Conservation (phyloP, 345 rosid species). For the Psidium guajava region DNA sequence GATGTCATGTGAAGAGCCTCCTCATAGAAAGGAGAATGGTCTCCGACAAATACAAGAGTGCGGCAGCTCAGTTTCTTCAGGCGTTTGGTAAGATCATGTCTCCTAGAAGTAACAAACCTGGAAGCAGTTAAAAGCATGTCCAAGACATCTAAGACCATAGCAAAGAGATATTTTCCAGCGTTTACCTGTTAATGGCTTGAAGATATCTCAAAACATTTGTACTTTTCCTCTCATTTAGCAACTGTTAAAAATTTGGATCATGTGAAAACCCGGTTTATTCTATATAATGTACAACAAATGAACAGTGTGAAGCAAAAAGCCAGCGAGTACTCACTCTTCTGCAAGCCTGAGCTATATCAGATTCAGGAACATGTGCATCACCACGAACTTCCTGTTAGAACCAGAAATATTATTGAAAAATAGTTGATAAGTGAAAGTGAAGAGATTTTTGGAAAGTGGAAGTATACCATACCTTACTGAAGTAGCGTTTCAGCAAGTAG, state of each 20-base stretch:
- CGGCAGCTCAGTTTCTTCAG: constrained; percentile 71
- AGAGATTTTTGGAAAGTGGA: background rate
- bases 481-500: constrained; percentile 70
- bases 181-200: constrained; percentile 49
- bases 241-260: constrained; percentile 20
- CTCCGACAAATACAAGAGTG: constrained; percentile 83
- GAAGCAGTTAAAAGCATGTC: background rate
- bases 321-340: constrained; percentile 38
- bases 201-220: constrained; percentile 53
- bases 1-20: constrained; percentile 79
- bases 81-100: constrained; percentile 67
- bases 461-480: constrained; percentile 57
- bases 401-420: background rate
- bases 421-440: background rate
- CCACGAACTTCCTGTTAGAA: constrained; percentile 77
- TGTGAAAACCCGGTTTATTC: background rate
- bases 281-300: background rate
- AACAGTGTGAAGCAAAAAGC: background rate
- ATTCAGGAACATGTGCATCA: constrained; percentile 63
- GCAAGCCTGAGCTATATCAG: constrained; percentile 84
- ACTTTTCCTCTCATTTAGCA: constrained; percentile 73
- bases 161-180: background rate
- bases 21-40: constrained; percentile 68
- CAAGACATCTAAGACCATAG: background rate
- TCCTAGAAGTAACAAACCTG: constrained; percentile 26